phyloP scores from a whole-genome alignment of 768 basidiomycete genomes.

The Termitomyces sp. region DNA sequence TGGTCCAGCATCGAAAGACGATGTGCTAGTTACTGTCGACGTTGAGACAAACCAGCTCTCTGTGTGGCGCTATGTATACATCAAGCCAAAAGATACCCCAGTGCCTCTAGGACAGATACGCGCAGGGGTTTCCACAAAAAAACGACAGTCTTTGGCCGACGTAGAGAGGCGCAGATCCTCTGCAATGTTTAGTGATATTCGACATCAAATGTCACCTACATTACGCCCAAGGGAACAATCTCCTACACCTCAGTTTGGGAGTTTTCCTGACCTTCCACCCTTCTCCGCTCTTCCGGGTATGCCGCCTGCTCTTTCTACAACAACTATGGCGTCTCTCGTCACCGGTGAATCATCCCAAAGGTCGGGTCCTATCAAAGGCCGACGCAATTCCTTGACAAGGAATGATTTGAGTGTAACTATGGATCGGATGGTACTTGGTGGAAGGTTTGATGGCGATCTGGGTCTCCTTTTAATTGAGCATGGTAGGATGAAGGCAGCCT shows the following conservation, averaged over 20 bases:
- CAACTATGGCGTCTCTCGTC: conserved; percentile 49
- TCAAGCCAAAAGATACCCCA: conserved; percentile 57
- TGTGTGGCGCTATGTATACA: conserved; percentile 71
- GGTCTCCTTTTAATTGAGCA: conserved; percentile 45
- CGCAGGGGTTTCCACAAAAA: conserved; percentile 28
- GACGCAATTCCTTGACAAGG: conserved; percentile 45
- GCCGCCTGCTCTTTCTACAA: conserved; percentile 49
- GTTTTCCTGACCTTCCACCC: conserved; percentile 39
- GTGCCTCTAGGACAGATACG: conserved; percentile 31
- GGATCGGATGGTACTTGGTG: conserved; percentile 68
- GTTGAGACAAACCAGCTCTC: conserved; percentile 49
- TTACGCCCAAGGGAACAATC: conserved; percentile 29
- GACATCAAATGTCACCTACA: conserved; percentile 37
- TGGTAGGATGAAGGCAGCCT: conserved; percentile 65
- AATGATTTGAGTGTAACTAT: conserved; percentile 58
- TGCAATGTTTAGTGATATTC: conserved; percentile 32
- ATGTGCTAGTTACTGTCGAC: conserved; percentile 60
- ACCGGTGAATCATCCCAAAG: conserved; percentile 31
- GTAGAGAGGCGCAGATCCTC: conserved; percentile 37
- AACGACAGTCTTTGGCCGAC: conserved; percentile 37
- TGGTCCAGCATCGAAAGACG: conserved; percentile 36
- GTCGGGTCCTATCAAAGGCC: conserved; percentile 27
- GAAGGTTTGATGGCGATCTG: conserved; percentile 41
- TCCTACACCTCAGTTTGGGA: conserved; percentile 32
- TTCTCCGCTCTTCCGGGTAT: conserved; percentile 50